These are phyloP conservation scores for Penicillium psychrosexuale DNA, from an alignment of 2,329 filamentous ascomycete genomes.

Conservation along the genomic window DNA sequence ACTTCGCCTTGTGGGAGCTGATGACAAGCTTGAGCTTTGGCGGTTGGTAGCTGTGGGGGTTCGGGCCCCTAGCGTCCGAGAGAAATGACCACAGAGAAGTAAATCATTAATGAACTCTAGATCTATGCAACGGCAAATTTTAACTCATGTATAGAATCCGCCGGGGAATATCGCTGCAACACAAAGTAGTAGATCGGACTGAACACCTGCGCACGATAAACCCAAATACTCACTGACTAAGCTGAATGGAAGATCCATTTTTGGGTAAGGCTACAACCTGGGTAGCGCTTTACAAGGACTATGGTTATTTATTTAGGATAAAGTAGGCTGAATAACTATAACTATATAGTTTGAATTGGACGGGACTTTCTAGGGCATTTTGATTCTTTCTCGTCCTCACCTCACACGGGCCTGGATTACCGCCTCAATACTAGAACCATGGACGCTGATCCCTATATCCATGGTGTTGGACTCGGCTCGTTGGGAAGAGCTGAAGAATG, in stretches of 20 bases:
- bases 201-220: background rate
- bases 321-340: background rate
- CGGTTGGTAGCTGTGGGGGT: constrained; percentile 1
- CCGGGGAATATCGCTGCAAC: constrained; percentile 6
- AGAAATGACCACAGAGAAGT: background rate
- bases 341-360: background rate
- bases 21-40: background rate
- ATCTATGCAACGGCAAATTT: background rate
- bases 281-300: background rate
- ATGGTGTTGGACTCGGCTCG: background rate
- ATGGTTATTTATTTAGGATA: background rate
- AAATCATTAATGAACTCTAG: background rate
- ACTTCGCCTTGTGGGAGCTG: background rate
- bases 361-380: background rate
- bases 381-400: background rate
- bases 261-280: background rate
- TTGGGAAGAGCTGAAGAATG: background rate
- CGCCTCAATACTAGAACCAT: background rate
- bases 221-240: background rate
- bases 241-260: background rate
- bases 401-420: background rate
- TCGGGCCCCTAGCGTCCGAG: background rate
- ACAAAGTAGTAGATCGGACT: background rate
- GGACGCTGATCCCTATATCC: background rate
- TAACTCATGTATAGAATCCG: background rate